These are phyloP conservation scores for Lactifluus hygrophoroides DNA, from an alignment of 768 basidiomycete species.

Conservation along the genomic window DNA sequence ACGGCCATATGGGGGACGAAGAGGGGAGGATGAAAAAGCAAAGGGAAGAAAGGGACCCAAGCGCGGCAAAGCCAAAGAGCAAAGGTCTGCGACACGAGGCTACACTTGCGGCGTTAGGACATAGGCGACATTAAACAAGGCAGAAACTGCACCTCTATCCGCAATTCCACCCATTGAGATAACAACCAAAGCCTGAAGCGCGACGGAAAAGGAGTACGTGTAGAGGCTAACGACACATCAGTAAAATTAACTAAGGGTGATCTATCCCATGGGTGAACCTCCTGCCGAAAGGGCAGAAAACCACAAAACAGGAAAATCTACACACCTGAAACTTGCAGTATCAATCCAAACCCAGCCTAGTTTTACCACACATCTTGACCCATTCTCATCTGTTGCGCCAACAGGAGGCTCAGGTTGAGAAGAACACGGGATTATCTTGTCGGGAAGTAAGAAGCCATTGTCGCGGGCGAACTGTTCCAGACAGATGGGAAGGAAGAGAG, in stretches of 20 bases:
- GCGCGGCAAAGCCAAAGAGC: conserved; percentile 62
- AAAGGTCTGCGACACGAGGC: conserved; percentile 69
- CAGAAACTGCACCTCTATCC: conserved; percentile 61
- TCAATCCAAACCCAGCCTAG: conserved; percentile 84
- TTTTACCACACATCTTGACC: conserved; percentile 64
- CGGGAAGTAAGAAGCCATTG: conserved; percentile 73
- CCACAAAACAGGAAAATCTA: neutral
- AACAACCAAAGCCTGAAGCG: conserved; percentile 85
- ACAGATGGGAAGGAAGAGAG: conserved; percentile 75
- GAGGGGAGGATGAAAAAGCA: conserved; percentile 70
- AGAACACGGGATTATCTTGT: conserved; percentile 51
- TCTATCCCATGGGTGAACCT: neutral
- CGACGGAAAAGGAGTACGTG: conserved; percentile 80
- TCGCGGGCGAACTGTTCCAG: conserved; percentile 85
- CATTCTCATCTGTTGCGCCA: conserved; percentile 25
- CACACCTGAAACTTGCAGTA: conserved; percentile 84
- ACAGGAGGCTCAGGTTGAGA: conserved; percentile 7
- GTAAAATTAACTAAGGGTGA: neutral
- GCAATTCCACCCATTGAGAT: conserved; percentile 92
- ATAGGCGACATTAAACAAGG: neutral
- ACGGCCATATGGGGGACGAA: conserved; percentile 56
- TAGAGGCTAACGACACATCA: conserved; percentile 52
- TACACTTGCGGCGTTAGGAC: conserved; percentile 24
- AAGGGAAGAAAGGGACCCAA: conserved; percentile 61
- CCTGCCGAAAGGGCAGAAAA: neutral